Evolutionary conservation across 2,329 filamentous ascomycete species (phyloP), one percentile per base, ranked within the genome.

Genomic region (Epichloe brachyelytri): DNA sequence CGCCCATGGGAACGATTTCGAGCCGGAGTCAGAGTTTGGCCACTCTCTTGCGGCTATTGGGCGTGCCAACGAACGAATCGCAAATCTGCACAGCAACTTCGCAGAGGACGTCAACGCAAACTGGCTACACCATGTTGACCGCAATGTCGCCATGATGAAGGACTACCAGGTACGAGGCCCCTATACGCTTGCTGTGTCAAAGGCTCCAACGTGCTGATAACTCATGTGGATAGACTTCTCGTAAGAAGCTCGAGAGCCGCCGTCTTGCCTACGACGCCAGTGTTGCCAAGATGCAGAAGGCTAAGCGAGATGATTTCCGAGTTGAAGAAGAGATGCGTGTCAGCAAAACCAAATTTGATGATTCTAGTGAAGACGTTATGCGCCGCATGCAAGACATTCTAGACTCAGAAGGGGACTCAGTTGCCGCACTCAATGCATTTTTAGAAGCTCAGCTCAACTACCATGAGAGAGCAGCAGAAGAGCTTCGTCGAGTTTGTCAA

Each of bases 301-400:
- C 85, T 22, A 95, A 95, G 72, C 88, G 85, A 61, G 91, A 97
- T 62, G 91, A 97, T 65, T 95, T 93, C 71, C 79, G 88, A 55
- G 77, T 93, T 51, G 93, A 97, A 67, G 91, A 97, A 64, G 91
- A 97, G 68, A 78, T 95, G 50, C 85, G 91, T 51, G 79, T 82
- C 30, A 88, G 93, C 65, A 95, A 95, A 67, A 86, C 88, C 60
- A 97, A 97, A 70, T 97, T 95, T 63, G 93, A 97, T 64, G 93
- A 97, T 71, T 85, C 88, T 15, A 93, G 80, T 63, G 91, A 97
- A 63, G 91, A 97, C 61, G 90, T 97, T 50, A 78, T 84, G 59
- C 81, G 91, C 53, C 80, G 91, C 51, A 97, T 97, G 93, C 82
- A 94, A 68, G 91, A 97, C 63, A 94, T 97, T 70, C 91, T 93